Percentiles rank a stretch among this genome's conserved stretches.
Evolutionary conservation across 2,329 filamentous ascomycete species (phyloP).

Genomic region (Fusarium secorum): DNA sequence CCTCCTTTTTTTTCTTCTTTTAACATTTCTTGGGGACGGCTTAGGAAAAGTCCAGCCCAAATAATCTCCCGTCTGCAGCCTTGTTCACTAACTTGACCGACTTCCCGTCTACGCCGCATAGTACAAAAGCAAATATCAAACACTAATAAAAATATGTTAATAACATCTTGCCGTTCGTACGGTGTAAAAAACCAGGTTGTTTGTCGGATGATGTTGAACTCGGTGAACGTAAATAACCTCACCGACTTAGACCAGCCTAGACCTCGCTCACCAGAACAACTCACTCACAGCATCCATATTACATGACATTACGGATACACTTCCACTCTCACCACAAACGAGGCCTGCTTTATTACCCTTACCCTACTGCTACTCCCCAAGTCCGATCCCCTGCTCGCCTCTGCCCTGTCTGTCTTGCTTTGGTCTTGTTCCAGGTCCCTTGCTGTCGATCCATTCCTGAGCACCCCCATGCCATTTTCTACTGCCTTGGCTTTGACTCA

Average conservation of each 20-base stretch:
- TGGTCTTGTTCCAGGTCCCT: constrained; percentile 28
- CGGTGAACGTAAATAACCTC: constrained; percentile 31
- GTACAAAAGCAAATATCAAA: neutral
- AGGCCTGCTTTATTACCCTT: constrained; percentile 13
- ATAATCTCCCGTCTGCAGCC: constrained; percentile 39
- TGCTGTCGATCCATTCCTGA: constrained; percentile 33
- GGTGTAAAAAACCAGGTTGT: neutral
- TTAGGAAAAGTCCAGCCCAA: neutral
- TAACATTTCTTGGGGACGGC: neutral
- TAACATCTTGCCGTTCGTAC: neutral
- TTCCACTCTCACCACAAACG: constrained; percentile 19
- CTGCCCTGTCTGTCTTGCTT: constrained; percentile 16
- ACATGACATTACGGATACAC: constrained; percentile 8
- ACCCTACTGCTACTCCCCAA: neutral
- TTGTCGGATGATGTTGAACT: constrained; percentile 11
- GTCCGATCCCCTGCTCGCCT: neutral
- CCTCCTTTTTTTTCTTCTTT: constrained; percentile 3
- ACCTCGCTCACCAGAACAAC: constrained; percentile 3
- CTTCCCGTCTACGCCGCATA: constrained; percentile 20
- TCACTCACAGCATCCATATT: neutral
- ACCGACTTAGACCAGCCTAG: constrained; percentile 27
- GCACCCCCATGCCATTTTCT: constrained; percentile 19
- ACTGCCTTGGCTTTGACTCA: constrained; percentile 28
- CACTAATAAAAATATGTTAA: neutral
- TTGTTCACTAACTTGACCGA: constrained; percentile 11